Percentiles rank a stretch among this genome's conserved stretches.
Conservation (phyloP, 768 basidiomycete species). For the Lenzites betulinus region DNA sequence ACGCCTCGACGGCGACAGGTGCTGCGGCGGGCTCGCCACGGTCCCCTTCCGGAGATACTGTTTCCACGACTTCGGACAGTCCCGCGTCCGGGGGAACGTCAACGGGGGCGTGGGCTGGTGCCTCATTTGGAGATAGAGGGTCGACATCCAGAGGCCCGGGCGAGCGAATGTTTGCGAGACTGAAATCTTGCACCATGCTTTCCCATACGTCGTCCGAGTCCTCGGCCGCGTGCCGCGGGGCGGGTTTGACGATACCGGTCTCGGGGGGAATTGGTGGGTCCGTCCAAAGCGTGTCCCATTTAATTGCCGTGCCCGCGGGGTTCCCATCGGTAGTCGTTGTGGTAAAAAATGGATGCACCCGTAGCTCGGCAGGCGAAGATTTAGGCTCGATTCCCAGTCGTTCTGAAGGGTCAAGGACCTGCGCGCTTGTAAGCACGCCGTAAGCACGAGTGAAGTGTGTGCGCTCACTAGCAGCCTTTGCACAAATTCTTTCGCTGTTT, state of each 20-base stretch:
- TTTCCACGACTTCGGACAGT: neutral
- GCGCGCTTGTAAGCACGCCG: neutral
- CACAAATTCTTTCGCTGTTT: slow-evolving; percentile 12
- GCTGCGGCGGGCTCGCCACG: too few relatives aligned
- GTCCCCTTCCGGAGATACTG: neutral
- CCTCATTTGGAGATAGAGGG: neutral
- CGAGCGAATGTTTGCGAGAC: slow-evolving; percentile 11
- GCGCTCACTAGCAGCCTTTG: slow-evolving; percentile 8
- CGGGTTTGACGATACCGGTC: slow-evolving; percentile 12
- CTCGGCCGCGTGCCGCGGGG: neutral
- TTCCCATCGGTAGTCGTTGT: neutral
- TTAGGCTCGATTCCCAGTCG: slow-evolving; percentile 18
- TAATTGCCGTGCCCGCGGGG: neutral
- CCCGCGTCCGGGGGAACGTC: slow-evolving; percentile 4
- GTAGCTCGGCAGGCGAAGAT: slow-evolving; percentile 15
- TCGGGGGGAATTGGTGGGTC: slow-evolving; percentile 14
- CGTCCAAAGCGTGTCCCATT: slow-evolving; percentile 18
- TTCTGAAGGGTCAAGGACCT: slow-evolving; percentile 20
- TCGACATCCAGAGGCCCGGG: neutral
- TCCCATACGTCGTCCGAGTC: slow-evolving; percentile 16
- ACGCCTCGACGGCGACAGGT: neutral
- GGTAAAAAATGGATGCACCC: slow-evolving; percentile 12
- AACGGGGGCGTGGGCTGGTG: neutral
- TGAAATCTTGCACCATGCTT: slow-evolving; percentile 18
- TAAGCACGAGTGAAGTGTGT: neutral